A percentile compares a stretch with the other conserved stretches of the same genome.
Evolutionary conservation across 2,329 filamentous ascomycete genomes (phyloP).

Genomic region (Sporothrix humicola): DNA sequence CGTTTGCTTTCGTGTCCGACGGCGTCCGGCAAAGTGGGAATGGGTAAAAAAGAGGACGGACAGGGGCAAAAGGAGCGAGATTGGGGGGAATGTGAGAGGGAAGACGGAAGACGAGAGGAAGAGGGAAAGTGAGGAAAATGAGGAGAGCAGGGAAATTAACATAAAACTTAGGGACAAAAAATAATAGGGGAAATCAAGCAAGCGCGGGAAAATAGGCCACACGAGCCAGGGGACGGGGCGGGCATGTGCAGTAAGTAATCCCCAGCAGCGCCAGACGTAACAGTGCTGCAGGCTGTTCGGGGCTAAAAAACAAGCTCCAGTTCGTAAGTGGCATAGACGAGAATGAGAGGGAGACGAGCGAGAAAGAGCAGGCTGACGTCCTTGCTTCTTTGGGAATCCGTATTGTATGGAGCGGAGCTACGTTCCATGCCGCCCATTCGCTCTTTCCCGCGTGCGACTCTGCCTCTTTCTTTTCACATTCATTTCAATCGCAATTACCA

Average conservation of each 20-base stretch:
- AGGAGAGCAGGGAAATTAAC: conserved; percentile 33
- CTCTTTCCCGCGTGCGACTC: conserved; percentile 1
- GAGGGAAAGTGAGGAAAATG: background rate
- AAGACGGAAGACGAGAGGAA: background rate
- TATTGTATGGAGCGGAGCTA: conserved; percentile 2
- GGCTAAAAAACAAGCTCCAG: conserved; percentile 17
- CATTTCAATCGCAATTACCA: no score
- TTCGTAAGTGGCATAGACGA: background rate
- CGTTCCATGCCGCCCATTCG: conserved; percentile 2
- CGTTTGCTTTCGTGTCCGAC: conserved; percentile 27
- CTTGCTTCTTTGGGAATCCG: conserved; percentile 17
- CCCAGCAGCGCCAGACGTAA: conserved; percentile 14
- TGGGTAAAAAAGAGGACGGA: background rate
- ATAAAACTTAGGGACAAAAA: conserved; percentile 10
- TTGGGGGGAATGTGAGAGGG: conserved; percentile 5
- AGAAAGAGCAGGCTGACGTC: background rate
- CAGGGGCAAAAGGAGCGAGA: conserved; percentile 8
- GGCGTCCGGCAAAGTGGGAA: conserved; percentile 17
- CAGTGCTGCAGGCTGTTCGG: conserved; percentile 17
- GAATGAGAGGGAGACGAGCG: no score
- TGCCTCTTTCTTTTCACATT: background rate
- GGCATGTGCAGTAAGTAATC: conserved; percentile 27
- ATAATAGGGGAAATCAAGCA: conserved; percentile 29
- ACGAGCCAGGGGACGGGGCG: conserved; percentile 5
- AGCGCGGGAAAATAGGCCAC: conserved; percentile 26